phyloP scores from a whole-genome alignment of 148 eudicot species.

The Fagopyrum homotropicum region DNA sequence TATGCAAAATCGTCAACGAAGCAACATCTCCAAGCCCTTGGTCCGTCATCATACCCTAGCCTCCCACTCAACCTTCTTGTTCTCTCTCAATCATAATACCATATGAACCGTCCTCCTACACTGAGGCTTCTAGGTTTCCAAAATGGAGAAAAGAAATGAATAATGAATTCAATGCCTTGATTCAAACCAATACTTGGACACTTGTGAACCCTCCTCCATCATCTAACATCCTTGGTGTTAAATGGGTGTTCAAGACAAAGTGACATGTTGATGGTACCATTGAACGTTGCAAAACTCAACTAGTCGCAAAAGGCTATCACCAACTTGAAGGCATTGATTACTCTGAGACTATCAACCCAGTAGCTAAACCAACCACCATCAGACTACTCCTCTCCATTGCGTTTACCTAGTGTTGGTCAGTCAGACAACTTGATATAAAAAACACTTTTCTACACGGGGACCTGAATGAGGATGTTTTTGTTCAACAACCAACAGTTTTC shows the following conservation, averaged over 20 bases:
- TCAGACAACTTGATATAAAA: background rate
- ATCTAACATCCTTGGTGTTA: background rate
- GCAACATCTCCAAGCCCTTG: background rate
- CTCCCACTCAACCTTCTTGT: background rate
- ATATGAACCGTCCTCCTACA: background rate
- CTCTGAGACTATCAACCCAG: background rate
- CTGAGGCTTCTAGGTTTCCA: background rate
- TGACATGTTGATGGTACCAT: background rate
- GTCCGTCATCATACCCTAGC: background rate
- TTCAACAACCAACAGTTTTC: background rate
- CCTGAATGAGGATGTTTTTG: background rate
- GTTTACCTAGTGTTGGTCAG: background rate
- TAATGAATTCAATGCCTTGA: background rate
- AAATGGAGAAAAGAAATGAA: background rate
- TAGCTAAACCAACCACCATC: background rate
- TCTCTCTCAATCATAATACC: background rate
- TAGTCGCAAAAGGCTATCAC: background rate
- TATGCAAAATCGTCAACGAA: background rate
- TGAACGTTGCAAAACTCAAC: background rate
- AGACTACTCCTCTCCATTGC: background rate
- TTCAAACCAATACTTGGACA: background rate
- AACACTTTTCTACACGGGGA: background rate
- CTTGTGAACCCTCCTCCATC: background rate
- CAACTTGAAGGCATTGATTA: background rate
- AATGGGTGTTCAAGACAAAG: background rate